Conservation (phyloP, 768 basidiomycete genomes). For the Boletellus ananiceps region DNA sequence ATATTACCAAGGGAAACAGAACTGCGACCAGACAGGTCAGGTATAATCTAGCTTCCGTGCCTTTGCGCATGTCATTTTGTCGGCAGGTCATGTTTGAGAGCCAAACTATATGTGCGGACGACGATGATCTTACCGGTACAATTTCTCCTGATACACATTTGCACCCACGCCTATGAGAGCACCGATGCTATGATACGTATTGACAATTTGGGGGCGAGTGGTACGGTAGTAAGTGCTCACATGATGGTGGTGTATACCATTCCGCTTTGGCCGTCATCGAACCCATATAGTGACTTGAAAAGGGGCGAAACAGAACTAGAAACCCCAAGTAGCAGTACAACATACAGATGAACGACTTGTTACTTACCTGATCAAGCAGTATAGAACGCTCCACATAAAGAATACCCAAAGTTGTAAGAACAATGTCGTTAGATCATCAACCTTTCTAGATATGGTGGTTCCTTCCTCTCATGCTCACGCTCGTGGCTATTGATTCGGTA, state of each 20-base stretch:
- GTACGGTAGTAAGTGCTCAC: constrained; percentile 31
- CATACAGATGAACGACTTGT: background rate
- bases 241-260: constrained; percentile 53
- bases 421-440: background rate
- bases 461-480: constrained; percentile 55
- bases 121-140: constrained; percentile 37
- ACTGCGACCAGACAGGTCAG: constrained; percentile 49
- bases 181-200: constrained; percentile 42
- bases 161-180: constrained; percentile 41
- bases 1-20: constrained; percentile 52
- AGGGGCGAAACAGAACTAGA: constrained; percentile 50
- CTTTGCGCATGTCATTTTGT: constrained; percentile 27
- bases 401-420: constrained; percentile 54
- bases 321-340: background rate
- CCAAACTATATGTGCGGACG: background rate
- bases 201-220: background rate
- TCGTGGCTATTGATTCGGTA: constrained; percentile 64
- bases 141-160: constrained; percentile 42
- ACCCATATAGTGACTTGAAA: constrained; percentile 53
- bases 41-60: constrained; percentile 57
- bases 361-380: constrained; percentile 53
- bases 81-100: constrained; percentile 26
- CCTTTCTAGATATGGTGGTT: background rate
- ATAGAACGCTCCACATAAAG: constrained; percentile 71
- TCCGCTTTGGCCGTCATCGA: constrained; percentile 57